phyloP scores from a whole-genome alignment of 257 asterid genomes.

The Cordia subcordata region DNA sequence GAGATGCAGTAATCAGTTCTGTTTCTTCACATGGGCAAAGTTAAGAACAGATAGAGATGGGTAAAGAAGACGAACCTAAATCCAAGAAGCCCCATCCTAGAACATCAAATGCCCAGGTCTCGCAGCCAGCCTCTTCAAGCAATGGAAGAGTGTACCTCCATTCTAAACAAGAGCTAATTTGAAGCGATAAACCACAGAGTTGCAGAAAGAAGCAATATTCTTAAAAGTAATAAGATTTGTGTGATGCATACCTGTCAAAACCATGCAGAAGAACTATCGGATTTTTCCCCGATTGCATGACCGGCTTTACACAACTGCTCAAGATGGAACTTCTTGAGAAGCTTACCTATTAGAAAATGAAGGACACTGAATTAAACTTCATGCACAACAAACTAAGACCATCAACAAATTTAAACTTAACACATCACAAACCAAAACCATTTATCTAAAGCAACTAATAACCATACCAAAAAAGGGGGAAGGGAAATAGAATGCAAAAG shows the following conservation, averaged over 20 bases:
- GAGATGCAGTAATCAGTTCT: slow-evolving; percentile 3
- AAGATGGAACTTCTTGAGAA: slow-evolving; percentile 38
- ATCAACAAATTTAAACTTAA: neutral
- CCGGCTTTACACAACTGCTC: slow-evolving; percentile 91
- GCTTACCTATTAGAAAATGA: slow-evolving; percentile 43
- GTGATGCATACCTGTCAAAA: slow-evolving; percentile 69
- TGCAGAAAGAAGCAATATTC: slow-evolving; percentile 13
- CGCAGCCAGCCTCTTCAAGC: slow-evolving; percentile 83
- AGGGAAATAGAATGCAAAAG: neutral
- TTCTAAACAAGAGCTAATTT: slow-evolving; percentile 89
- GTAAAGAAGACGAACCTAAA: slow-evolving; percentile 42
- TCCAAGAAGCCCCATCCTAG: slow-evolving; percentile 99
- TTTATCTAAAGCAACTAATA: neutral
- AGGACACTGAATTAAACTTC: neutral
- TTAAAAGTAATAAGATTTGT: slow-evolving; percentile 13
- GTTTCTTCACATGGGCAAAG: neutral
- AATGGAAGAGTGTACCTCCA: slow-evolving; percentile 85
- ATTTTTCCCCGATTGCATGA: slow-evolving; percentile 23
- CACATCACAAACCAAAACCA: neutral
- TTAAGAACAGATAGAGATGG: slow-evolving; percentile 6
- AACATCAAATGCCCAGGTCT: slow-evolving; percentile 85
- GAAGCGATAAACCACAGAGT: slow-evolving; percentile 40
- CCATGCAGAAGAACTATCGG: slow-evolving; percentile 95
- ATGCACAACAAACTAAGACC: neutral
- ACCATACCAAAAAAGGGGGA: neutral